Evolutionary conservation across 2,329 filamentous ascomycete species (phyloP), one percentile per base, ranked within the genome.

Genomic region (Neopestalotiopsis clavispora): DNA sequence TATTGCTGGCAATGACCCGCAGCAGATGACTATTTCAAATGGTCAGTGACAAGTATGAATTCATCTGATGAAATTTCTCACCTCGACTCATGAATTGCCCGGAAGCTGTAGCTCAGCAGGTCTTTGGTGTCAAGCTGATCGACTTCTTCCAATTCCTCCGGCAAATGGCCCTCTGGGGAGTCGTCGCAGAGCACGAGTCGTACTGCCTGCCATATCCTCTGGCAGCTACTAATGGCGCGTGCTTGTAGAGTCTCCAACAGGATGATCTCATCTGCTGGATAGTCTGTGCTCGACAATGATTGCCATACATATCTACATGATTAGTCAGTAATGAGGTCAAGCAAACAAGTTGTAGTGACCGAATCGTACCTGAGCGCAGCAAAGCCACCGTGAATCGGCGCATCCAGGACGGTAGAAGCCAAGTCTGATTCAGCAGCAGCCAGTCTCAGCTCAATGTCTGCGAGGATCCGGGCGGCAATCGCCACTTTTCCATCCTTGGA

Each of bases 81-180:
- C 92, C 94, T 97, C 30, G 95, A 94, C 81, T 99, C 96, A 71
- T 97, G 95, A n/a, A 98, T 85, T 5, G 94, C 94, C 74, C 96
- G 90, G 87, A 97, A 99, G 71, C 94, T 97, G 79, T 96, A 99
- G 72, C 95, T 98, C 61, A 99, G 81, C 20, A 97, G 87, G 74
- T 97, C 94, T 77, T 98, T 98, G 0, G 94, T 94, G 65, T 92
- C 91, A 2, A 94, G 85, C 1, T 91, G 92, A 4, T 91, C 87
- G 17, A 89, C 82, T 42, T 92, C 91, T 66, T 92, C 89, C n/a
- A 94, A 79, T 32, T 95, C 93, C 65, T 95, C 90, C 0, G 91
- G 92, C 3, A 94, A 83, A 78, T 96, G 91, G 0, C 95, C 95
- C 80, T 99, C 96, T 0, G 97, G 96, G 1, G 96, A 97, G 80